These are phyloP conservation scores for Trichosporon sp. DNA, from an alignment of 1,284 basidiomycete species.

Conservation along the genomic window DNA sequence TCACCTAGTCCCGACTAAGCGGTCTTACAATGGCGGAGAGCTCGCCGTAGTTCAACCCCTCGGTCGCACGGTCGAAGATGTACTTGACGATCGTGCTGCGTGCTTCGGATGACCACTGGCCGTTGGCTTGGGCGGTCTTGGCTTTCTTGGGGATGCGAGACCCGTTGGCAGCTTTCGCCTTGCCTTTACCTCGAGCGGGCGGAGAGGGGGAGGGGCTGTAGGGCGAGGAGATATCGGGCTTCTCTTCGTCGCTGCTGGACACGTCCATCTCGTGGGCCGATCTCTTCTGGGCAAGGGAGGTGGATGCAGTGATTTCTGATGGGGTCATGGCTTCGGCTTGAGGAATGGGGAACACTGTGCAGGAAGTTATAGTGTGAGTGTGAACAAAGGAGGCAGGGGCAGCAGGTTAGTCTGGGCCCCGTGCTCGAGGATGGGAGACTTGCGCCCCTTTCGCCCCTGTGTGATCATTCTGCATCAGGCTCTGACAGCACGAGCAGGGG, in stretches of 20 bases:
- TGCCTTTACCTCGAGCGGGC: background rate
- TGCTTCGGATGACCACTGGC: constrained; percentile 23
- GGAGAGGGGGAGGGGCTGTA: background rate
- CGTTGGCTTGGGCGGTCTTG: background rate
- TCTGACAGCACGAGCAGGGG: background rate
- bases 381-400: background rate
- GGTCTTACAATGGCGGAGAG: constrained; percentile 21
- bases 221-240: background rate
- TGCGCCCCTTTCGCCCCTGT: background rate
- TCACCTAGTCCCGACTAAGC: too few relatives aligned
- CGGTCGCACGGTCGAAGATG: constrained; percentile 25
- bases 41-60: constrained; percentile 17
- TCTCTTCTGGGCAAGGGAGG: background rate
- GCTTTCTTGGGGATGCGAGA: background rate
- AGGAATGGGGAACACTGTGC: background rate
- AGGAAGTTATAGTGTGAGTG: background rate
- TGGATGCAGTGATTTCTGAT: background rate
- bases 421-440: background rate
- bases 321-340: background rate
- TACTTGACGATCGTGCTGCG: constrained; percentile 20
- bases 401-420: background rate
- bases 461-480: background rate
- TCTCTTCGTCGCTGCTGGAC: background rate
- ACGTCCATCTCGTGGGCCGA: background rate
- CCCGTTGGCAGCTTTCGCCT: background rate